Base-by-base conservation (phyloP, 441 rosid genomes). In the Jatropha multifida region DNA sequence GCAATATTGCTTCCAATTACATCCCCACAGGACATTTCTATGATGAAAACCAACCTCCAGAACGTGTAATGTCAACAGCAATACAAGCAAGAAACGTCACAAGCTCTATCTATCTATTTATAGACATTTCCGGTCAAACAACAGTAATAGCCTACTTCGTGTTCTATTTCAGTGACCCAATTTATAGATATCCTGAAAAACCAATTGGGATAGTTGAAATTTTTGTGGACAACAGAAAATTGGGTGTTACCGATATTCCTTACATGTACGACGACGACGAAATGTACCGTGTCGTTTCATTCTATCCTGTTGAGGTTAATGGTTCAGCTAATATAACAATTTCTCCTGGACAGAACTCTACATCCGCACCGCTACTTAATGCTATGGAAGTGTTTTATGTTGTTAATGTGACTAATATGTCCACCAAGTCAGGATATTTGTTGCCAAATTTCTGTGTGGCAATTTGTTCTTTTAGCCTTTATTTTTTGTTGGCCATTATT, bases 301-400 rank as follows among this genome's bases (percentile, higher is more conserved):
- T 72, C 0, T 72, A 72, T 17, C 79, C 79, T 0, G 71, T 80
- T 67, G 14, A 59, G 13, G 58, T 72, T 5, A 42, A 59, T 4
- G 82, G 79, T 54, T 72, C 56, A 0, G 79, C 74, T 37, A 58
- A 79, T 27, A 69, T 71, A 26, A 71, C 79, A 1, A 60, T 75
- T 54, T 75, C 73, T 8, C 26, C 79, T 4, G 69, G 54, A 3
- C 23, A 56, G 18, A 48, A 5, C 5, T 68, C 77, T 4, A 68
- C 32, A 17, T 54, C 62, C 46, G 46, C 77, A 14, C 77, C 71
- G 7, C 18, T 80, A 3, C 71, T 68, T 6, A 72, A 72, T 18
- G 74, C 77, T 23, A 62, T 68, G 68, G 64, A 72, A 80, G 71
- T 41, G 7, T 80, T 62, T 15, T 51, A 65, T 79, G 73, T 37